A percentile compares a stretch with the other conserved stretches of the same genome.
Conservation (phyloP, 2,329 filamentous ascomycete species). For the Pestalotiopsis sp. region DNA sequence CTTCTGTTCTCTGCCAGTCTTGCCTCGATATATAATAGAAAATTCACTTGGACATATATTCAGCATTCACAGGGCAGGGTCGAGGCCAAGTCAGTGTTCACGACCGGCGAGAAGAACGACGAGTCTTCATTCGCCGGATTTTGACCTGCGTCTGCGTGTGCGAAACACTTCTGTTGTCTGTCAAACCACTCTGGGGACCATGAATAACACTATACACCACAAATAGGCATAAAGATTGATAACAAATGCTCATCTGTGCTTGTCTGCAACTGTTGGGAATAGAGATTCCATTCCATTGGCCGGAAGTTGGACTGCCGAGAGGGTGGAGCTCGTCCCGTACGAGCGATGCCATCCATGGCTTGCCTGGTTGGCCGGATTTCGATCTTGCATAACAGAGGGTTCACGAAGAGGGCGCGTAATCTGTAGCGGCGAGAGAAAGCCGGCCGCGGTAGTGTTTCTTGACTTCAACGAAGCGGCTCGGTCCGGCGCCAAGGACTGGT, state of each 20-base stretch:
- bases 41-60: neutral
- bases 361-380: neutral
- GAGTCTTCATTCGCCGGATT: neutral
- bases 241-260: neutral
- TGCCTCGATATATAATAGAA: neutral
- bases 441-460: neutral
- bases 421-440: neutral
- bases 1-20: neutral
- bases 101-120: conserved; percentile 26
- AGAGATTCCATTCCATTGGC: neutral
- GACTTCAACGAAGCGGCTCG: neutral
- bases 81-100: neutral
- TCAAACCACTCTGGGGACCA: neutral
- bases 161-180: neutral
- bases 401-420: neutral
- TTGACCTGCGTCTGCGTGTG: neutral
- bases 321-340: neutral
- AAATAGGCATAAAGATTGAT: neutral
- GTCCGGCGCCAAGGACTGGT: neutral
- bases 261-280: neutral
- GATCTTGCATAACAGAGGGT: neutral
- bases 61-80: neutral
- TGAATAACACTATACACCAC: neutral
- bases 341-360: neutral
- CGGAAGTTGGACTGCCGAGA: neutral